A percentile compares a stretch with the other conserved stretches of the same genome.
Conservation (phyloP, 352 stramenopile genomes). For the Aphanomyces euteiches region DNA sequence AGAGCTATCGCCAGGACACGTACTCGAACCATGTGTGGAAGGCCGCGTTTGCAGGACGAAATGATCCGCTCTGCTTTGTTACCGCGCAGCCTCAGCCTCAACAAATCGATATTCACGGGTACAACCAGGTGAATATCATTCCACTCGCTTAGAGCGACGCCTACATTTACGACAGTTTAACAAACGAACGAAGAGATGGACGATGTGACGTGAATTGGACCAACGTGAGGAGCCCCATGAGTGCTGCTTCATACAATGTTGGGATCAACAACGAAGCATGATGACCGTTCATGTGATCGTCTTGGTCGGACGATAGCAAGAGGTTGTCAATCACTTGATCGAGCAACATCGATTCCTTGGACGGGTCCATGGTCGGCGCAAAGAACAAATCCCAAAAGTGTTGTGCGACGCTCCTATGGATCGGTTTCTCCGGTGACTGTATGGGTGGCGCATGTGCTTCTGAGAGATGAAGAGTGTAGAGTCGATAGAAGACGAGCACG, state of each 20-base stretch:
- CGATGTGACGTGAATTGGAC: background rate
- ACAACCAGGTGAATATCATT: conserved; percentile 8
- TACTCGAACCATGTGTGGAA: conserved; percentile 30
- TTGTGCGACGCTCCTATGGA: background rate
- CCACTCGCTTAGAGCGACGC: background rate
- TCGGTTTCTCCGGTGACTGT: background rate
- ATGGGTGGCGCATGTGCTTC: background rate
- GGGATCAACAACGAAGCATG: too few species aligned
- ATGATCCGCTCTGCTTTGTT: conserved; percentile 14
- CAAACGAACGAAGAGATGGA: background rate
- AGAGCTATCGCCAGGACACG: conserved; percentile 28
- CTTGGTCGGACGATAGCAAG: background rate
- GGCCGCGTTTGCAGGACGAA: conserved; percentile 6
- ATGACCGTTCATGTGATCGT: background rate
- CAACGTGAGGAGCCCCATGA: background rate
- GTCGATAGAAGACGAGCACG: background rate
- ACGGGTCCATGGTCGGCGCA: background rate
- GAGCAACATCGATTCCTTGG: background rate
- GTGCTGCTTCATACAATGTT: background rate
- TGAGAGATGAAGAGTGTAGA: background rate
- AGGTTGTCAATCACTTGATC: background rate
- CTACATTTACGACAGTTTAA: background rate
- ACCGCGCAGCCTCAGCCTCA: background rate
- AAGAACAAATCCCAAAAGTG: background rate
- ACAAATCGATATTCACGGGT: conserved; percentile 21